Evolutionary conservation across 257 asterid genomes (phyloP).

Genomic region (Nicotiana obtusifolia): DNA sequence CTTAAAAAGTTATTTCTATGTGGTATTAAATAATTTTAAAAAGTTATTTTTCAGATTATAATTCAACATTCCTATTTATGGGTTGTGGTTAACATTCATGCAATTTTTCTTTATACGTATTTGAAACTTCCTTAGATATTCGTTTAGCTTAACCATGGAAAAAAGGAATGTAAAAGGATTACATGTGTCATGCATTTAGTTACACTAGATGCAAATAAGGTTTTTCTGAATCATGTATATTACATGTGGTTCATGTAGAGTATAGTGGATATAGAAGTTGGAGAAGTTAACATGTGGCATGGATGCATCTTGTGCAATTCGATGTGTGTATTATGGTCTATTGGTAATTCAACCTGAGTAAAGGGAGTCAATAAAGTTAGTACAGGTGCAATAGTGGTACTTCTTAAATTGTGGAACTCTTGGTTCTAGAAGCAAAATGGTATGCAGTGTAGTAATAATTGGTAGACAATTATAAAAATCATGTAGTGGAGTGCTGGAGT

Average conservation of each 20-base stretch:
- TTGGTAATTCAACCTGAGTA: not conserved
- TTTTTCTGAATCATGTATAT: not conserved
- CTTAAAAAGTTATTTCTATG: not conserved
- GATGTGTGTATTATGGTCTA: not conserved
- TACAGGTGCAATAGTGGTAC: not conserved
- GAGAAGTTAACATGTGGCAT: not conserved
- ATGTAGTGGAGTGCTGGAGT: not conserved
- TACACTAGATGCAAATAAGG: not conserved
- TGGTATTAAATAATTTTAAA: not conserved
- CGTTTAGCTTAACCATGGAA: not conserved
- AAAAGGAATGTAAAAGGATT: not conserved
- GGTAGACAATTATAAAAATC: not conserved
- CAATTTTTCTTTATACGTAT: not conserved
- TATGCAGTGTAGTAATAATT: not conserved
- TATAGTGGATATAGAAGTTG: not conserved
- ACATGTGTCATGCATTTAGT: not conserved
- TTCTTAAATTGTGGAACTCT: not conserved
- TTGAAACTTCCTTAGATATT: not conserved
- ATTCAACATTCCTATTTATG: not conserved
- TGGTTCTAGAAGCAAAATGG: not conserved
- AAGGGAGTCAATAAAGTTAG: not conserved
- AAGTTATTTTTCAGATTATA: not conserved
- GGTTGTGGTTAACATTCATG: not conserved
- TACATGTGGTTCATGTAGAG: not conserved
- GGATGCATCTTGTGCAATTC: not conserved